Conservation (phyloP, 805 yeast species). For the Priceomyces medius region DNA sequence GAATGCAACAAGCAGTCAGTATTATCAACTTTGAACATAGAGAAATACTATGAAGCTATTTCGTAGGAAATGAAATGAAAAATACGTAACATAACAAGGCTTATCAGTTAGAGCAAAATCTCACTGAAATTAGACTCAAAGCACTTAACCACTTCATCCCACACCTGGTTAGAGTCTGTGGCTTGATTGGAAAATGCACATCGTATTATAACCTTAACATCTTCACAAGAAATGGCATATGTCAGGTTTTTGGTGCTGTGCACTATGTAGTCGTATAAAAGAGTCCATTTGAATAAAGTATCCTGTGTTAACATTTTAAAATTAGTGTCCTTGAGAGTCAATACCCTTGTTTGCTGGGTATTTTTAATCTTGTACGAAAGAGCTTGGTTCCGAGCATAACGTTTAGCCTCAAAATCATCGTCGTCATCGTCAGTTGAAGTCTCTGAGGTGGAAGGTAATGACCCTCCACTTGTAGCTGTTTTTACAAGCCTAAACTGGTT, state of each 20-base stretch:
- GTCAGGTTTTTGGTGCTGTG: not conserved
- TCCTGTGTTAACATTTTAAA: conserved; percentile 28
- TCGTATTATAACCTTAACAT: conserved; percentile 5
- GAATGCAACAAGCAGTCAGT: too few species aligned
- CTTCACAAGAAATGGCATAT: conserved; percentile 4
- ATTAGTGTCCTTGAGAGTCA: conserved; percentile 10
- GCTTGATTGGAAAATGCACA: not conserved
- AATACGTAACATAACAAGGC: not conserved
- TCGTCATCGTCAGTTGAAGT: conserved; percentile 24
- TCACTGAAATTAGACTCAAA: conserved; percentile 5
- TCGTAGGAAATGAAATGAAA: not conserved
- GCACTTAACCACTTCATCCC: conserved; percentile 4
- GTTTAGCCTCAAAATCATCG: conserved; percentile 9
- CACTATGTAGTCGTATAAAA: conserved; percentile 29
- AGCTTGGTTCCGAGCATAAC: conserved; percentile 11
- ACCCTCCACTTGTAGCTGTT: conserved; percentile 1
- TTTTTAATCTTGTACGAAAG: conserved; percentile 18
- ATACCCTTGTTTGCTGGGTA: conserved; percentile 16
- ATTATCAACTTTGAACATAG: too few species aligned
- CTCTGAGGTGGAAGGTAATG: conserved; percentile 11
- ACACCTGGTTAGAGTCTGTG: not conserved
- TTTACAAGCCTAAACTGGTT: conserved; percentile 7
- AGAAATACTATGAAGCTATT: too few species aligned
- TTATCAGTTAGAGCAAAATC: not conserved
- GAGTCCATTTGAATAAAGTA: conserved; percentile 31